Conservation (phyloP, 208 protist species). For the Leishmania tarentolae region DNA sequence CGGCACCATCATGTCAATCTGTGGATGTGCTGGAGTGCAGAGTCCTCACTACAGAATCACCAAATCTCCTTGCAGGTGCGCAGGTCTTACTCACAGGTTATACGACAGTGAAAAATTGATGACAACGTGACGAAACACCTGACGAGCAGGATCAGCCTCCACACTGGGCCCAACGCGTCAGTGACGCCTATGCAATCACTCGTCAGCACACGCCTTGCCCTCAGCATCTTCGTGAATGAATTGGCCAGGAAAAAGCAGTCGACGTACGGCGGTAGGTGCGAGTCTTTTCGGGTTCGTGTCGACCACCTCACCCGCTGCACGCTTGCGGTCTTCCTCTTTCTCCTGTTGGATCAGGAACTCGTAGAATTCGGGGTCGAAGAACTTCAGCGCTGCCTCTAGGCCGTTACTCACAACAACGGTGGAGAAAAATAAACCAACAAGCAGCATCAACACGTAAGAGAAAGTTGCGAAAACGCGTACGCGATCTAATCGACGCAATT, state of each 20-base stretch:
- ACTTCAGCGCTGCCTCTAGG: slow-evolving; percentile 60
- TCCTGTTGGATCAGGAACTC: slow-evolving; percentile 77
- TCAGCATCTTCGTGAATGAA: slow-evolving; percentile 58
- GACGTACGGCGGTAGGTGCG: slow-evolving; percentile 63
- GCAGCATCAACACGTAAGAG: slow-evolving; percentile 56
- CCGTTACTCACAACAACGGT: slow-evolving; percentile 50
- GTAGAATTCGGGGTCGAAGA: slow-evolving; percentile 84
- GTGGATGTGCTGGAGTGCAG: neutral
- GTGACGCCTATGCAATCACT: neutral
- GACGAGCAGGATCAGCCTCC: neutral
- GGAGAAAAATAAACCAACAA: slow-evolving; percentile 59
- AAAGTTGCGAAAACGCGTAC: slow-evolving; percentile 68
- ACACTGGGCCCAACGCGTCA: too few relatives aligned
- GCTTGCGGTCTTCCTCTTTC: slow-evolving; percentile 57
- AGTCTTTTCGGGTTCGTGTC: slow-evolving; percentile 81
- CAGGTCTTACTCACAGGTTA: neutral
- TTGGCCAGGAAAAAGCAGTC: slow-evolving; percentile 71
- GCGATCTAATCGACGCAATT: slow-evolving; percentile 27
- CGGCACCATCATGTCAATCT: neutral
- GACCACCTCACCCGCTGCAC: slow-evolving; percentile 50
- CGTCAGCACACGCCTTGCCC: neutral
- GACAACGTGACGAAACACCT: neutral
- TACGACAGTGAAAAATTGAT: neutral
- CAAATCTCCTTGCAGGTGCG: neutral
- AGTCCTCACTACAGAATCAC: neutral